Evolutionary conservation across 352 stramenopile species (phyloP).

Genomic region (Plasmopara muralis): DNA sequence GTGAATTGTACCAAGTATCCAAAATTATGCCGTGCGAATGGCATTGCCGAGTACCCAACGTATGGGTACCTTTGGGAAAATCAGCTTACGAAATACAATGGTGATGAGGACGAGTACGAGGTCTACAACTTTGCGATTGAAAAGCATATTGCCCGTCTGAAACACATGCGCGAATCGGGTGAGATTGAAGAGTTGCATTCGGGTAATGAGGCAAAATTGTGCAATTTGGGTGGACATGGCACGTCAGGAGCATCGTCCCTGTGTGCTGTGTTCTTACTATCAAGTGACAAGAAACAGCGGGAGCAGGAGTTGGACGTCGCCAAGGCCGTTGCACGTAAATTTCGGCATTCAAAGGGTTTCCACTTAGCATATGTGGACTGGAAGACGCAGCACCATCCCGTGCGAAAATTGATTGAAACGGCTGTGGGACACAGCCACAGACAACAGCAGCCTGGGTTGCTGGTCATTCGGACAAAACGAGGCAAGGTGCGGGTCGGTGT

Average conservation of each 20-base stretch:
- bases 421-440: conserved; percentile 14
- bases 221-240: conserved; percentile 62
- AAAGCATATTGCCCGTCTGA: conserved; percentile 63
- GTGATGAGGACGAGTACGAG: conserved; percentile 67
- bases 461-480: conserved; percentile 62
- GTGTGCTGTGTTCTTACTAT: conserved; percentile 71
- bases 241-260: conserved; percentile 44
- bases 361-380: conserved; percentile 68
- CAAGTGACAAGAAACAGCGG: conserved; percentile 31
- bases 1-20: conserved; percentile 72
- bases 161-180: conserved; percentile 54
- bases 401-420: conserved; percentile 44
- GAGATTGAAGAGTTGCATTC: conserved; percentile 68
- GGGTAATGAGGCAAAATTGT: conserved; percentile 69
- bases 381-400: conserved; percentile 47
- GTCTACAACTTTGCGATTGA: conserved; percentile 84
- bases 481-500: conserved; percentile 50
- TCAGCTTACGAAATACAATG: conserved; percentile 40
- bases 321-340: conserved; percentile 53
- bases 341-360: conserved; percentile 54
- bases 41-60: conserved; percentile 32
- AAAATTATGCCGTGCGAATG: conserved; percentile 42
- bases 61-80: conserved; percentile 72
- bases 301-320: conserved; percentile 46
- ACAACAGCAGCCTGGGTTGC: conserved; percentile 36